Evolutionary conservation across 441 rosid species (phyloP), one percentile per base, ranked within the genome.

Genomic region (Raphanus hybrid): DNA sequence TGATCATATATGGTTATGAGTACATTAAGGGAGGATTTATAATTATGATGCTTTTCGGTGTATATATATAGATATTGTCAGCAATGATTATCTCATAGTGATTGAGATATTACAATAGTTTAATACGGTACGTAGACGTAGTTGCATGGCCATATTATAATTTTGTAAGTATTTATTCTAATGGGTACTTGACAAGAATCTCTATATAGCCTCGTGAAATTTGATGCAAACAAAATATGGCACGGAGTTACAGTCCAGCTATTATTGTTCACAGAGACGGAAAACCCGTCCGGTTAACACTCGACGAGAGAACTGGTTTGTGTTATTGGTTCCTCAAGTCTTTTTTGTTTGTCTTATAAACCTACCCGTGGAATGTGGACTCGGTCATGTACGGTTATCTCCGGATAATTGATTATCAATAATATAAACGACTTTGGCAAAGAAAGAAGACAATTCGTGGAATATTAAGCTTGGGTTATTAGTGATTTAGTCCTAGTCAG

Each of bases 251-350:
- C 76, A 62, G 81, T 10, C 97, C 97, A 90, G 43, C 87, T 93
- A 75, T 93, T 93, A 84, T 84, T 69, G 59, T 91, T 48, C 92
- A 81, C 68, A 66, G 73, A 71, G 94, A 90, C 68, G 98, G 96
- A 4, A 88, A 87, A 55, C 77, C 88, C 15, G 98, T 91, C 64
- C 92, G 85, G 75, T 84, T 35, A 35, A 35, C 39, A 35, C 39
- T 35, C 39, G 8, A 35, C 7, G 39, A 35, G 39, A 35, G 34
- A 29, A 35, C 39, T 6, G 8, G 39, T 35, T 35, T 35, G 8
- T 35, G 39, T 6, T 35, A 6, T 35, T 35, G 39, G 39, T 35
- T 35, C 39, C 39, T 35, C 39, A 29, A 29, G 34, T 29, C 39
- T 35, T 35, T 32, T 6, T 35, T 35, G 39, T 35, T 35, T 35